A percentile compares a stretch with the other conserved stretches of the same genome.
Conservation (phyloP, 1,139 yeast genomes). For the Hanseniaspora uvarum region DNA sequence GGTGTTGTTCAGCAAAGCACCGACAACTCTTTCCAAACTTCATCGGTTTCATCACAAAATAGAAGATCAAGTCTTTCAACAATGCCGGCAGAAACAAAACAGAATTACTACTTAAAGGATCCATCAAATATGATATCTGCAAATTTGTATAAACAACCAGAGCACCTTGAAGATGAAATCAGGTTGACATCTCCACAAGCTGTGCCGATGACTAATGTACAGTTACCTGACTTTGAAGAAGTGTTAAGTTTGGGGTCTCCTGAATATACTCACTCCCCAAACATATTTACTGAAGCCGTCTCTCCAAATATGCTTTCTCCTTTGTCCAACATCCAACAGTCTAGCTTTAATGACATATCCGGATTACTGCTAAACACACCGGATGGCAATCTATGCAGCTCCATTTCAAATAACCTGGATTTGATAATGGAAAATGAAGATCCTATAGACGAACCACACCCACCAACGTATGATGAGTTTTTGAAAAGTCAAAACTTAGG, state of each 20-base stretch:
- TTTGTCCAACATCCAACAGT: background rate
- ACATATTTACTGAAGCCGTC: background rate
- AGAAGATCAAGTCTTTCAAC: background rate
- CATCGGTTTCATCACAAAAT: conserved; percentile 16
- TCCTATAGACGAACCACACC: background rate
- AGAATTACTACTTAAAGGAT: conserved; percentile 8
- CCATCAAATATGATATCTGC: conserved; percentile 13
- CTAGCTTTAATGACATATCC: background rate
- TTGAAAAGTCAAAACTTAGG: conserved; percentile 9
- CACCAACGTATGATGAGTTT: conserved; percentile 14
- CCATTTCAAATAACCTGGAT: background rate
- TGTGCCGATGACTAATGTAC: conserved; percentile 2
- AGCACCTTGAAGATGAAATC: conserved; percentile 5
- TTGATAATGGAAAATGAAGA: background rate
- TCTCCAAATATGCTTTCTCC: conserved; percentile 14
- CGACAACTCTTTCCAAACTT: conserved; percentile 23
- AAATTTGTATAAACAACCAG: conserved; percentile 10
- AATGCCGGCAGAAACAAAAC: background rate
- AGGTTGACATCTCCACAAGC: conserved; percentile 13
- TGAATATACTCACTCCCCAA: background rate
- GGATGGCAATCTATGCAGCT: background rate
- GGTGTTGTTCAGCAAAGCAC: conserved; percentile 19
- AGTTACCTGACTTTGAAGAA: conserved; percentile 15
- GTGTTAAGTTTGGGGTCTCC: conserved; percentile 10
- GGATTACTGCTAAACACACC: background rate